Base-by-base conservation (phyloP, 1,284 basidiomycete species). In the Fomitopsis schrenkii region DNA sequence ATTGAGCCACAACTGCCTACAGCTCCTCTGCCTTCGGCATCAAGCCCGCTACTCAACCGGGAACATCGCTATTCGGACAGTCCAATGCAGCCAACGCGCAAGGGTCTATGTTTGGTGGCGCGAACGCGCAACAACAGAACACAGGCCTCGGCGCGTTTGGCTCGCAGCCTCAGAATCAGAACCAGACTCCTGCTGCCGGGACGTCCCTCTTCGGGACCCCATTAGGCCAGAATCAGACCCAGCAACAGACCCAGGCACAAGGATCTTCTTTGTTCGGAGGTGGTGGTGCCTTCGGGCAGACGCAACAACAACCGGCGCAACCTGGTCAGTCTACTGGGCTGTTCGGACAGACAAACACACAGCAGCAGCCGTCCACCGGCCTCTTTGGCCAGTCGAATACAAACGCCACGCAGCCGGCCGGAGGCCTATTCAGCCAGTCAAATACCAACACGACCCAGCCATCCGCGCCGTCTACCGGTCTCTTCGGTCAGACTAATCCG, bases 11-110 rank as follows among this genome's bases (percentile, higher is more conserved):
- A 50, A 54, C 38, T 19, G 12, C 28, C 30, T 15, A 17, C 57
- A 79, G 77, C 59, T 61, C 72, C 22, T 70, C 79, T 26, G 77
- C 76, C 45, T 80, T 80, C 70, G 76, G 78, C 57, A 72, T 76
- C 40, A 79, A 79, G 62, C 73, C 78, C 19, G 66, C 65, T n/a
- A 44, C 19, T 8, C 57, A 59, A 33, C 61, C 40, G 58, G 68
- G 63, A 35, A 62, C 59, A 22, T 70, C 75, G 30, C 59, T 77
- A 36, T 80, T 80, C 59, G 73, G 79, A 2, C 73, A 75, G 62
- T 64, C 42, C 3, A 45, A 19, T 9, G n/a, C 42, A 15, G n/a
- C 8, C n/a, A 45, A 45, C 42, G 22, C 42, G 14, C 56, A 58
- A 19, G 56, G 53, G 9, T 33, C 55, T 14, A 10, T 72, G 44